Evolutionary conservation across 148 eudicot genomes (phyloP), one percentile per base, ranked within the genome.

Genomic region (Chenopodium album): DNA sequence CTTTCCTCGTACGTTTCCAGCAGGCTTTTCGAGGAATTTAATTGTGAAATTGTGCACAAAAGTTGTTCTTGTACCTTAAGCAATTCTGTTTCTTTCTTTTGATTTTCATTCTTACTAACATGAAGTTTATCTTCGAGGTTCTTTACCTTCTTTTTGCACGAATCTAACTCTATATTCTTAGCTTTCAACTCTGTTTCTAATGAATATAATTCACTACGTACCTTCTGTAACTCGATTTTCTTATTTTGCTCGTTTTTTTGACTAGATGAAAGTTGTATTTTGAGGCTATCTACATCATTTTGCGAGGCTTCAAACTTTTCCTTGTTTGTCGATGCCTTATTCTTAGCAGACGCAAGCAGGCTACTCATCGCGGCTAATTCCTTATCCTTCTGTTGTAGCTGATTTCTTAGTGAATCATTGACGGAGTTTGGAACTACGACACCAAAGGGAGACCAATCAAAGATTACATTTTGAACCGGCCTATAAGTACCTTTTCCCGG

Each of bases 371-470:
- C 67, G 12, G 26, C 23, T 9, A 79, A 52, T 73, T 69, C 73
- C 32, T 46, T 1, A 2, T 46, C 76, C 26, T 73, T 73, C 22
- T 47, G 29, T 3, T n/a, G 76, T 47, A 73, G 31, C 16, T 73
- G 54, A 4, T 44, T 72, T 41, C 56, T 73, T 12, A 26, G 26
- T 2, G 19, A 10, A 48, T 73, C 59, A 73, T 22, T 46, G 76
- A 4, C 34, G 19, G 59, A 46, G 31, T 76, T 76, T 54, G 84
- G 80, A 11, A 76, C 62, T 9, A 19, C 26, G 0, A 41, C 76
- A 23, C 82, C 82, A 59, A 60, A 80, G 9, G 17, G 76, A 60
- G 82, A 80, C 82, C 76, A 80, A 59, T 80, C 82, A 16, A 71
- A 80, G 19, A 80, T 71, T 0, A 71, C 77, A 72, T 72, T 80